phyloP scores from a whole-genome alignment of 2,329 filamentous ascomycete genomes.

The Ilyonectria sp. region DNA sequence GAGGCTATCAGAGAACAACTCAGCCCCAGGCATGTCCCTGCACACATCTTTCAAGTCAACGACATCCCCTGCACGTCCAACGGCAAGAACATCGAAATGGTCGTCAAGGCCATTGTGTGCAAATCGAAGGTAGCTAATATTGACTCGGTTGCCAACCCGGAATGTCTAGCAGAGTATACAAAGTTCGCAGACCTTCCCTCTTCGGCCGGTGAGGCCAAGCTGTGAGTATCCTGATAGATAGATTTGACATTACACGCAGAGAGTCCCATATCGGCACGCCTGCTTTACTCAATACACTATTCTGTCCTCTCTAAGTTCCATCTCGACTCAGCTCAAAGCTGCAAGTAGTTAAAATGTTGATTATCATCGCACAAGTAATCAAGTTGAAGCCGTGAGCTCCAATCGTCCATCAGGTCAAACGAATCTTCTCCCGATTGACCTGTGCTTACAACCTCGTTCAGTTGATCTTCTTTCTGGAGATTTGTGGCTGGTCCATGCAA shows the following conservation, averaged over 20 bases:
- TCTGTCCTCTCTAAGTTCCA: no score
- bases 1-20: not conserved
- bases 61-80: constrained; percentile 7
- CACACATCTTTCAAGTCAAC: constrained; percentile 6
- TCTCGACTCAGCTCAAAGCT: not conserved
- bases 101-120: constrained; percentile 1
- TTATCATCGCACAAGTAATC: not conserved
- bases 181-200: not conserved
- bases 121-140: not conserved
- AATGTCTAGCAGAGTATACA: not conserved
- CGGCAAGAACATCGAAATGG: constrained; percentile 14
- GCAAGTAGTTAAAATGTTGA: constrained; percentile 2
- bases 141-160: not conserved
- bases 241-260: not conserved
- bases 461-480: no score
- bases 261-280: not conserved
- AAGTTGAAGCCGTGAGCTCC: not conserved
- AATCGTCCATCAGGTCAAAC: not conserved
- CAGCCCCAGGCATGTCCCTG: constrained; percentile 3
- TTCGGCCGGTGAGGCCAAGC: not conserved
- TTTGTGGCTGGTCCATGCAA: no score
- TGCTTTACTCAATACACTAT: not conserved
- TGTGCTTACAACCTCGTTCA: no score
- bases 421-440: not conserved
- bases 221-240: not conserved